Evolutionary conservation across 2,329 filamentous ascomycete genomes (phyloP).

Genomic region (Xylaria hypoxylon): DNA sequence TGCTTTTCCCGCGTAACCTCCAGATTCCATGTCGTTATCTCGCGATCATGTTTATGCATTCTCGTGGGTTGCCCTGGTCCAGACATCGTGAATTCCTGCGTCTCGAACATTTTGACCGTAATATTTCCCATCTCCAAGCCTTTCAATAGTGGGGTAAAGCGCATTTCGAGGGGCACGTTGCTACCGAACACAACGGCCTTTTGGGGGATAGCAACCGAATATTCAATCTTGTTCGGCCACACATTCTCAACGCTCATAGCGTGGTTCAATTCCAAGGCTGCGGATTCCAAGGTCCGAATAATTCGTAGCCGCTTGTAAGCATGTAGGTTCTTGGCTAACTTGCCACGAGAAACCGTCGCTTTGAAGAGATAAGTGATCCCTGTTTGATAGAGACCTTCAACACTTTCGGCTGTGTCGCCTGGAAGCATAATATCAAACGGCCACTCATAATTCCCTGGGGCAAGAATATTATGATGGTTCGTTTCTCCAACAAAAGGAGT

Average conservation of each 20-base stretch:
- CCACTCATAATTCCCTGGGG: slow-evolving; percentile 84
- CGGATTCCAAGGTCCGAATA: slow-evolving; percentile 80
- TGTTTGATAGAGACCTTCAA: slow-evolving; percentile 88
- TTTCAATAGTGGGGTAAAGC: slow-evolving; percentile 88
- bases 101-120: slow-evolving; percentile 82
- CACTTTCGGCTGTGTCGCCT: slow-evolving; percentile 81
- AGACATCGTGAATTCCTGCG: slow-evolving; percentile 73
- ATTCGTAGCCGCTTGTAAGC: slow-evolving; percentile 82
- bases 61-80: slow-evolving; percentile 59
- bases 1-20: slow-evolving; percentile 68
- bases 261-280: slow-evolving; percentile 81
- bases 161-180: slow-evolving; percentile 84
- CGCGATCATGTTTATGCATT: slow-evolving; percentile 72
- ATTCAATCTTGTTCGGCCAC: slow-evolving; percentile 98
- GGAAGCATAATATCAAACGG: slow-evolving; percentile 81
- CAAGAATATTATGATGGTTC: slow-evolving; percentile 68
- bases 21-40: slow-evolving; percentile 71
- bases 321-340: slow-evolving; percentile 87
- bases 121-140: slow-evolving; percentile 88
- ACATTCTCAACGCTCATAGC: slow-evolving; percentile 97
- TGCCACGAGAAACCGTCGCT: slow-evolving; percentile 86
- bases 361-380: slow-evolving; percentile 92
- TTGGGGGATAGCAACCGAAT: slow-evolving; percentile 91
- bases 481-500: slow-evolving; percentile 70
- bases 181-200: slow-evolving; percentile 96